These are phyloP conservation scores for Parathielavia appendiculata DNA, from an alignment of 495 filamentous ascomycete genomes.

Conservation along the genomic window DNA sequence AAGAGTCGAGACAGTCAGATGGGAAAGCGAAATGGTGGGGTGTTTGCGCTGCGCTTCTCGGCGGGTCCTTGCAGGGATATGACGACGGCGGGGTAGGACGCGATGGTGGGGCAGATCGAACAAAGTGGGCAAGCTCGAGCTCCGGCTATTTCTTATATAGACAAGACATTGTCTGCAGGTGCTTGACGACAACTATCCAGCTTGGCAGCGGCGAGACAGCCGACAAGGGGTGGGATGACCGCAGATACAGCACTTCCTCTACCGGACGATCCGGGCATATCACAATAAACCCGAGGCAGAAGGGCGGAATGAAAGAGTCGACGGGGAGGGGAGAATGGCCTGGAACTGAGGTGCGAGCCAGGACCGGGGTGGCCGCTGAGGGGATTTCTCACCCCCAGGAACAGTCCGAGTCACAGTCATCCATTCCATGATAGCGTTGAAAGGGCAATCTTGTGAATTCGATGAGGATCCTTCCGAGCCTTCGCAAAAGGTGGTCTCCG, in stretches of 20 bases:
- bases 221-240: no score
- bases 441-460: no score
- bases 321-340: background rate
- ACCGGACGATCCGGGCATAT: no score
- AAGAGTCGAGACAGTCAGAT: background rate
- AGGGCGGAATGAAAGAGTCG: background rate
- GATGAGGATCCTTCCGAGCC: no score
- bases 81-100: constrained; percentile 23
- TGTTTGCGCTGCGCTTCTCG: constrained; percentile 7
- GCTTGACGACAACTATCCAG: background rate
- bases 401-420: background rate
- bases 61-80: constrained; percentile 7
- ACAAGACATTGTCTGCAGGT: background rate
- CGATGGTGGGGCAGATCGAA: constrained; percentile 18
- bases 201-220: background rate
- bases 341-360: background rate
- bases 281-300: background rate
- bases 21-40: constrained; percentile 4
- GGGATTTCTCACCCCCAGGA: constrained; percentile 3
- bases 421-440: background rate
- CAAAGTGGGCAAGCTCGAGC: background rate
- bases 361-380: constrained; percentile 3
- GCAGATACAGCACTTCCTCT: background rate
- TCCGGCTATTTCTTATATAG: constrained; percentile 2
- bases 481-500: no score